These are phyloP conservation scores for Picea mariana DNA, from an alignment of 83 land plant species.

Conservation along the genomic window DNA sequence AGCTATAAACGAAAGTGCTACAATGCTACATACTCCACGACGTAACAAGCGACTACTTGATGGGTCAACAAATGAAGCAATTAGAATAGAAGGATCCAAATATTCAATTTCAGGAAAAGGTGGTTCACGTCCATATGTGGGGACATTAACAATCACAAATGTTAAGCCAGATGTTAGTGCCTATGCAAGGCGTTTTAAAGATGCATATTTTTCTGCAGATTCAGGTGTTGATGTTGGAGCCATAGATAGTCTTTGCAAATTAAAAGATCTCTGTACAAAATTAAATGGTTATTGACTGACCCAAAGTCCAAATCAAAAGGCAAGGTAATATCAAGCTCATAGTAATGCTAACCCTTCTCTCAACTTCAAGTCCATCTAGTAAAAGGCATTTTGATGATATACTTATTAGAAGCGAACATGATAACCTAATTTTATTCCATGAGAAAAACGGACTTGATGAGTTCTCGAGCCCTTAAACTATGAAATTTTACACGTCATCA, in stretches of 20 bases:
- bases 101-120: background rate
- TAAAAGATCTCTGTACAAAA: slow-evolving; percentile 36
- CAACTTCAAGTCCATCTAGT: too few species aligned
- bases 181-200: slow-evolving; percentile 34
- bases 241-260: slow-evolving; percentile 39
- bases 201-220: slow-evolving; percentile 34
- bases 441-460: too few species aligned
- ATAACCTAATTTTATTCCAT: too few species aligned
- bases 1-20: slow-evolving; percentile 4
- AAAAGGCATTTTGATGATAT: too few species aligned
- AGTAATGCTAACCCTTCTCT: too few species aligned
- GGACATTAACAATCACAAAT: slow-evolving; percentile 12
- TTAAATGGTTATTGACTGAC: slow-evolving; percentile 20
- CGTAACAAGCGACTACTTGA: background rate
- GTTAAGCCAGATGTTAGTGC: slow-evolving; percentile 21
- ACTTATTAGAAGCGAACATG: too few species aligned
- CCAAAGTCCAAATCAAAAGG: slow-evolving; percentile 32
- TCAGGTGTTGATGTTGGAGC: slow-evolving; percentile 22
- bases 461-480: too few species aligned
- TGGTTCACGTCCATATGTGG: background rate
- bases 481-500: too few species aligned
- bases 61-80: background rate
- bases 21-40: background rate
- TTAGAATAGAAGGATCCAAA: background rate
- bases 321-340: too few species aligned